Base-by-base conservation (phyloP, 106 monocot genomes). In the Dactylorhiza incarnata region DNA sequence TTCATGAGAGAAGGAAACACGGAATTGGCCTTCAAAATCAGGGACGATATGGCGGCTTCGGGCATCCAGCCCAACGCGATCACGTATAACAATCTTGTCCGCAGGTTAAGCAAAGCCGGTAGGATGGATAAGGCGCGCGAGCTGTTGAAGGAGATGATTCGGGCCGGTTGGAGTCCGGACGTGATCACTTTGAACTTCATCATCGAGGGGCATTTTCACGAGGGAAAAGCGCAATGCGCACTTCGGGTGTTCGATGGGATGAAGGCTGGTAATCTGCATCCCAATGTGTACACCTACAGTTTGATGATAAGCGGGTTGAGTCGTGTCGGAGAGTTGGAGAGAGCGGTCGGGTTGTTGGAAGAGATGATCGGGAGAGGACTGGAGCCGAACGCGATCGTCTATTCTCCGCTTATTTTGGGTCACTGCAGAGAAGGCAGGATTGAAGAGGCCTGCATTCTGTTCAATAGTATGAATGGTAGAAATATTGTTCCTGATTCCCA, bases 51-150 rank as follows among this genome's bases (percentile, higher is more conserved):
- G 89, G 24, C 74, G 46, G 81, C 76, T 11, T 68, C 56, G 53
- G 86, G 88, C 15, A 49, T 90, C 46, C 85, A 72, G 8, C 84
- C 89, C 1, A 89, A 90, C 43, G 59, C 77, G 53, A 9, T 86
- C 26, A 87, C 89, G 2, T 95, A 86, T 22, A 87, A 90, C 54
- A 90, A 78, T 79, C 84, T 92, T 25, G 78, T 95, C 52, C 84
- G 80, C 14, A 92, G 89, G 10, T 73, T 88, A 2, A 81, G 90
- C 66, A 90, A 90, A 74, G 66, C 81, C 73, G 81, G 92, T 17
- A 82, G 78, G 48, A 77, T 90, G 73, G 84, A 79, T 68, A 88
- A 85, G 82, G 86, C 83, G 48, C 70, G 72, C 74, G 83, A 82
- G 45, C 69, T 95, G 58, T 75, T 95, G 68, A 78, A 85, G 23